Percentiles rank a stretch among this genome's conserved stretches.
Evolutionary conservation across 106 monocot species (phyloP).

Genomic region (Allium fistulosum): DNA sequence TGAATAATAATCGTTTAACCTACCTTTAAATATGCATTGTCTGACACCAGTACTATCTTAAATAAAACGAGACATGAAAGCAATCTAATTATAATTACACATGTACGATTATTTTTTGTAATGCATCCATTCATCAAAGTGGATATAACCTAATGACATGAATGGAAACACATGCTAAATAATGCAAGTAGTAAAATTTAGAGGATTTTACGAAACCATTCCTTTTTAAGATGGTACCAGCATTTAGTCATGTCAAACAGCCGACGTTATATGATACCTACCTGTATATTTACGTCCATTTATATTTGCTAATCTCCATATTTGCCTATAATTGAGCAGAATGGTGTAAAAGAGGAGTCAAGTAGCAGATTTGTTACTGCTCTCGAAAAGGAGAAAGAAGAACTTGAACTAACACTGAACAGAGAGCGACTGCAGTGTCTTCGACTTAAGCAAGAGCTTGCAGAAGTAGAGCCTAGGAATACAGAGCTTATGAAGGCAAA

Average conservation of each 20-base stretch:
- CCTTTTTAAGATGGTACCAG: too few species aligned
- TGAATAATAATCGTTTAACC: not conserved
- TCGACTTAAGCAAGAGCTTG: slow-evolving; percentile 60
- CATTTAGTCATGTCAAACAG: too few species aligned
- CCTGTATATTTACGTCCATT: too few species aligned
- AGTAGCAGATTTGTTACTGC: slow-evolving; percentile 25
- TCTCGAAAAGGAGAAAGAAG: slow-evolving; percentile 72
- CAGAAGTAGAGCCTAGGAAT: slow-evolving; percentile 63
- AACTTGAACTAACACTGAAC: slow-evolving; percentile 51
- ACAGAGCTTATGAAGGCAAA: slow-evolving; percentile 71
- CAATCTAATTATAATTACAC: not conserved
- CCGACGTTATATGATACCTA: too few species aligned
- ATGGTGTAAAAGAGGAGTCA: slow-evolving; percentile 34
- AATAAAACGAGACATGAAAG: not conserved
- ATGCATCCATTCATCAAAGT: too few species aligned
- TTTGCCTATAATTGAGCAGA: slow-evolving; percentile 16
- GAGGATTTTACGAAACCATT: too few species aligned
- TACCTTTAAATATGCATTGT: not conserved
- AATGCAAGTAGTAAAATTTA: too few species aligned
- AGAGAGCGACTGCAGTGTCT: slow-evolving; percentile 55
- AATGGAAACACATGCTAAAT: too few species aligned
- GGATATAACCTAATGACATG: too few species aligned
- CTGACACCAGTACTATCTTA: not conserved
- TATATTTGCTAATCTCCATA: not conserved
- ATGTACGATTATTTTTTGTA: too few species aligned